Percentiles rank a stretch among this genome's conserved stretches.
Evolutionary conservation across 2,329 filamentous ascomycete species (phyloP).

Genomic region (Lasiodiplodia theobromae): DNA sequence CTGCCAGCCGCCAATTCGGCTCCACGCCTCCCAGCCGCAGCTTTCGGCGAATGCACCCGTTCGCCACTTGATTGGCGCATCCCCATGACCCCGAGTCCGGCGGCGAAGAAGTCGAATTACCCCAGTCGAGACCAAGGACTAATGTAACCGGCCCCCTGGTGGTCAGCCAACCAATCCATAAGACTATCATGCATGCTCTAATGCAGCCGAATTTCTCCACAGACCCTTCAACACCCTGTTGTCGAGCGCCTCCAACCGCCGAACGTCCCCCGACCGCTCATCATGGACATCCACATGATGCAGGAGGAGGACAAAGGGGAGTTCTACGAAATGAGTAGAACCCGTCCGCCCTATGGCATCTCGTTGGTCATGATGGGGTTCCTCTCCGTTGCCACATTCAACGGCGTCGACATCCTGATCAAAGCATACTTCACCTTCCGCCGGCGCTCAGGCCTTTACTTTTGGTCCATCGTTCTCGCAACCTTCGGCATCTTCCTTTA

Average conservation of each 20-base stretch:
- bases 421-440: conserved; percentile 55
- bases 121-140: background rate
- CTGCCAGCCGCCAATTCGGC: background rate
- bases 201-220: background rate
- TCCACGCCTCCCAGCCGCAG: background rate
- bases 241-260: background rate
- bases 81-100: background rate
- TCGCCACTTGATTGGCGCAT: background rate
- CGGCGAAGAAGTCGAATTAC: background rate
- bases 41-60: background rate
- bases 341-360: background rate
- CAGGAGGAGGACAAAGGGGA: background rate
- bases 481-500: conserved; percentile 56
- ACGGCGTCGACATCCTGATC: conserved; percentile 7
- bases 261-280: background rate
- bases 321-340: background rate
- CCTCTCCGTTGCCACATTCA: conserved; percentile 6
- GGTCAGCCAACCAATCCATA: background rate
- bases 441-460: conserved; percentile 56
- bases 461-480: conserved; percentile 56
- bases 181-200: background rate
- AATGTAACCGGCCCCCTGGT: background rate
- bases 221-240: background rate
- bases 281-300: background rate
- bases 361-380: conserved; percentile 13